Conservation (phyloP, 2,329 filamentous ascomycete species). For the Verticillium isaacii region DNA sequence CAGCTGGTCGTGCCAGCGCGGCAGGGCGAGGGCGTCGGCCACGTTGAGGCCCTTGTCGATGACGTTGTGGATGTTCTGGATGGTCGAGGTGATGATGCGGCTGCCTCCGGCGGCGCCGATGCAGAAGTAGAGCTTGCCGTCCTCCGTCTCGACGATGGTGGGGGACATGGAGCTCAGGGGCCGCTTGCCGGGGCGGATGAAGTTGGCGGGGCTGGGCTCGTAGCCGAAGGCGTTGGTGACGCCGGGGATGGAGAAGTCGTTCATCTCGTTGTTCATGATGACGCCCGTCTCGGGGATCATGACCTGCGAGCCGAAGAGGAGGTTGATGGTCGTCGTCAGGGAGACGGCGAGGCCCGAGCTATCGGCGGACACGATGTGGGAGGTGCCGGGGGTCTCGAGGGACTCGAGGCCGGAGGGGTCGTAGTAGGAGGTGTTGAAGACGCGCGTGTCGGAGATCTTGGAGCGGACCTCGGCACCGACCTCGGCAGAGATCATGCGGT, state of each 20-base stretch:
- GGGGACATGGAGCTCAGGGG: conserved; percentile 75
- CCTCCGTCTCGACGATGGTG: conserved; percentile 67
- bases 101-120: conserved; percentile 79
- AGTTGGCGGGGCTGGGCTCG: conserved; percentile 70
- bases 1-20: conserved; percentile 79
- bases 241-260: conserved; percentile 75
- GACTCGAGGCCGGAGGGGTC: conserved; percentile 41
- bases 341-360: conserved; percentile 66
- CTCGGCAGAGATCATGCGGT: conserved; percentile 58
- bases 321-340: conserved; percentile 76
- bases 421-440: conserved; percentile 34
- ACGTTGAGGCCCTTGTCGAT: conserved; percentile 63
- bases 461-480: conserved; percentile 48
- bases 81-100: conserved; percentile 75
- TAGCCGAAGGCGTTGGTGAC: conserved; percentile 72
- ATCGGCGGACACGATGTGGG: conserved; percentile 65
- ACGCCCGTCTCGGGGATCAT: conserved; percentile 79
- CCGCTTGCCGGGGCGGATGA: conserved; percentile 69
- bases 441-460: conserved; percentile 36
- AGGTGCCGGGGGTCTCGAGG: conserved; percentile 61
- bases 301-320: conserved; percentile 70
- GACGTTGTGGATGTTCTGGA: conserved; percentile 73
- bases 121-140: conserved; percentile 65
- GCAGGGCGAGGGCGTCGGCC: conserved; percentile 58
- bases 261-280: conserved; percentile 61